Conservation (phyloP, 2,329 filamentous ascomycete genomes). For the Calonectria fujianensis region DNA sequence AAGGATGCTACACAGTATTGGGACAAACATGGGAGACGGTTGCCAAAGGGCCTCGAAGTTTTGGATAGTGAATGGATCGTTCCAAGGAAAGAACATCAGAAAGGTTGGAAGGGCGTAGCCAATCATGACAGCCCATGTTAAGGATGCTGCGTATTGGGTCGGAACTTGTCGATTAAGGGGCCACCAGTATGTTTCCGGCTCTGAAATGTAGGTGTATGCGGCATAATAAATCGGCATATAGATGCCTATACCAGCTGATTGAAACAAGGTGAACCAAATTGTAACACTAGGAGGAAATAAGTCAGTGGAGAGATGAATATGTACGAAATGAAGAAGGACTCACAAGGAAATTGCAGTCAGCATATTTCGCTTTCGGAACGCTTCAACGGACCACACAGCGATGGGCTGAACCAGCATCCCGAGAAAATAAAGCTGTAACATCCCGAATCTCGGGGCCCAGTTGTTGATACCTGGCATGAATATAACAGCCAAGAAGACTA, state of each 20-base stretch:
- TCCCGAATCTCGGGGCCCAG: slow-evolving; percentile 30
- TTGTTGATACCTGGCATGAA: slow-evolving; percentile 34
- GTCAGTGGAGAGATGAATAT: background rate
- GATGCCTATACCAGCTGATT: slow-evolving; percentile 32
- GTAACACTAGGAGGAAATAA: slow-evolving; percentile 24
- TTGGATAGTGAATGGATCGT: background rate
- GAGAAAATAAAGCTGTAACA: slow-evolving; percentile 37
- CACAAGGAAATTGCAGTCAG: slow-evolving; percentile 30
- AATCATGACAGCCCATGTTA: slow-evolving; percentile 5
- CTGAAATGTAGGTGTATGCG: slow-evolving; percentile 35
- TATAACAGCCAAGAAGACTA: slow-evolving; percentile 23
- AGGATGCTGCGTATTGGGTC: slow-evolving; percentile 14
- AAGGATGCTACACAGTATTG: slow-evolving; percentile 20
- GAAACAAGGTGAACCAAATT: slow-evolving; percentile 36
- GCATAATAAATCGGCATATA: slow-evolving; percentile 44
- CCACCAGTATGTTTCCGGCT: slow-evolving; percentile 42
- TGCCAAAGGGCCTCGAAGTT: slow-evolving; percentile 39
- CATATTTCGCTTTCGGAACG: slow-evolving; percentile 35
- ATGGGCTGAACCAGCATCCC: slow-evolving; percentile 39
- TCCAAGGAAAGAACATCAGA: slow-evolving; percentile 38
- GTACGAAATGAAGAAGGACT: background rate
- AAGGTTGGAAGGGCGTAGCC: slow-evolving; percentile 32
- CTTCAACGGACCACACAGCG: slow-evolving; percentile 31
- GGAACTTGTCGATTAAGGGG: slow-evolving; percentile 34
- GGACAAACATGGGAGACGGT: slow-evolving; percentile 35